Evolutionary conservation across 2,329 filamentous ascomycete species (phyloP).

Genomic region (Talaromyces atroroseus): DNA sequence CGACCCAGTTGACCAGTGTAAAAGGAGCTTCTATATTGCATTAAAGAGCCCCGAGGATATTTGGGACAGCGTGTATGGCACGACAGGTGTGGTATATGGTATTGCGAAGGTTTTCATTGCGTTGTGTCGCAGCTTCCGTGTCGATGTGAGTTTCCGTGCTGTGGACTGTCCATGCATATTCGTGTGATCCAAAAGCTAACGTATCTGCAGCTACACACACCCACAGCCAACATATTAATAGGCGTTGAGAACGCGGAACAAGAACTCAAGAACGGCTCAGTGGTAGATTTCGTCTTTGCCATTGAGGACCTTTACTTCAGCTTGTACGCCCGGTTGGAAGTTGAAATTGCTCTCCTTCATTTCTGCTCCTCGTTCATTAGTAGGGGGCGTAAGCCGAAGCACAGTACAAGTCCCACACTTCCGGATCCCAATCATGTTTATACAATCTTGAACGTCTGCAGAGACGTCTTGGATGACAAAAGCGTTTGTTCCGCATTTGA

Average conservation of each 20-base stretch:
- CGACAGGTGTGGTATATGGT: constrained; percentile 31
- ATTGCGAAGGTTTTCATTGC: constrained; percentile 32
- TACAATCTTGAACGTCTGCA: constrained; percentile 30
- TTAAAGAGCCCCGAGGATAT: constrained; percentile 20
- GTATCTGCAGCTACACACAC: constrained; percentile 26
- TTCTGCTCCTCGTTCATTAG: constrained; percentile 28
- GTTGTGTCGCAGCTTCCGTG: constrained; percentile 28
- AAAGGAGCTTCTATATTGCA: constrained; percentile 17
- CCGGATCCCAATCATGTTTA: constrained; percentile 32
- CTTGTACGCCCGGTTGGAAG: constrained; percentile 31
- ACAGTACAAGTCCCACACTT: constrained; percentile 19
- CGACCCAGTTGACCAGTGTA: constrained; percentile 2
- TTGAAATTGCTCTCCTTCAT: constrained; percentile 33
- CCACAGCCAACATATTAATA: constrained; percentile 23
- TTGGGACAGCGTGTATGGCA: constrained; percentile 23
- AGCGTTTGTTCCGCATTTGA: constrained; percentile 24
- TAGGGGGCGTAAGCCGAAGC: constrained; percentile 18
- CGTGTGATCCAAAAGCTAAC: constrained; percentile 11
- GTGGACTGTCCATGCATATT: neutral
- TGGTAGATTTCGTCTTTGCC: constrained; percentile 27
- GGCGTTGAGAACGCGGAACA: constrained; percentile 29
- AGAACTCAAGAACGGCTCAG: constrained; percentile 22
- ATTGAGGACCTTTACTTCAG: constrained; percentile 34
- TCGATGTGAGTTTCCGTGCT: constrained; percentile 24
- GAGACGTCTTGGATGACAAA: constrained; percentile 25